A percentile compares a stretch with the other conserved stretches of the same genome.
Conservation (phyloP, 2,329 filamentous ascomycete genomes). For the Neofusicoccum umdonicola region DNA sequence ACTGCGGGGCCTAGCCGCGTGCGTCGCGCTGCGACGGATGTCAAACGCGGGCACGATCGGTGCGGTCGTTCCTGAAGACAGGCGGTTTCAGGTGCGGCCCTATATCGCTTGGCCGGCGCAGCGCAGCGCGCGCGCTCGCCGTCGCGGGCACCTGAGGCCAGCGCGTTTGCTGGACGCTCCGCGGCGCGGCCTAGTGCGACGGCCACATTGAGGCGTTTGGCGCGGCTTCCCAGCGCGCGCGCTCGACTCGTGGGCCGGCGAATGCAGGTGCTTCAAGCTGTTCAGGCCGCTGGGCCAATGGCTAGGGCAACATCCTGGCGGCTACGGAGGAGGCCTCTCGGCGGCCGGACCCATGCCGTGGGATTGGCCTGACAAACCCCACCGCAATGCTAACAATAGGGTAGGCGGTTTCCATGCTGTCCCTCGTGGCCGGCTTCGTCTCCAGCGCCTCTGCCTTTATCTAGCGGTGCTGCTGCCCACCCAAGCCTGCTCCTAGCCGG, state of each 20-base stretch:
- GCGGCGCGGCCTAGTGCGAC: neutral
- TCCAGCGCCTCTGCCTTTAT: conserved; percentile 11
- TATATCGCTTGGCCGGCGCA: neutral
- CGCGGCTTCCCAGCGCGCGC: neutral
- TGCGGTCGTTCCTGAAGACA: conserved; percentile 5
- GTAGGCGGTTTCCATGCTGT: conserved; percentile 5
- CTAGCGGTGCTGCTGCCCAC: conserved; percentile 9
- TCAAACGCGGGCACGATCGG: conserved; percentile 14
- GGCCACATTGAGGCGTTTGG: neutral
- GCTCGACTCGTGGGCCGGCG: conserved; percentile 1
- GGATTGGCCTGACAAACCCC: conserved; percentile 14
- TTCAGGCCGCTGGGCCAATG: conserved; percentile 7
- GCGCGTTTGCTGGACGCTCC: neutral
- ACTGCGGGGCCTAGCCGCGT: conserved; percentile 9
- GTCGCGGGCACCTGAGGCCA: neutral
- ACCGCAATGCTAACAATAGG: conserved; percentile 16
- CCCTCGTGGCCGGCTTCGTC: conserved; percentile 6
- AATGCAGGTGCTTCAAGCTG: conserved; percentile 5
- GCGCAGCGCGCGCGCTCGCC: neutral
- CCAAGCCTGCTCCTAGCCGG: neutral
- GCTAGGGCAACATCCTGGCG: neutral
- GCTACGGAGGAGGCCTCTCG: conserved; percentile 12
- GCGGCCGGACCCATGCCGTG: conserved; percentile 10
- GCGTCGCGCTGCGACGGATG: conserved; percentile 12
- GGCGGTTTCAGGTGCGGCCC: conserved; percentile 13